Conservation (phyloP, 2,329 filamentous ascomycete species). For the Periconia digitata region DNA sequence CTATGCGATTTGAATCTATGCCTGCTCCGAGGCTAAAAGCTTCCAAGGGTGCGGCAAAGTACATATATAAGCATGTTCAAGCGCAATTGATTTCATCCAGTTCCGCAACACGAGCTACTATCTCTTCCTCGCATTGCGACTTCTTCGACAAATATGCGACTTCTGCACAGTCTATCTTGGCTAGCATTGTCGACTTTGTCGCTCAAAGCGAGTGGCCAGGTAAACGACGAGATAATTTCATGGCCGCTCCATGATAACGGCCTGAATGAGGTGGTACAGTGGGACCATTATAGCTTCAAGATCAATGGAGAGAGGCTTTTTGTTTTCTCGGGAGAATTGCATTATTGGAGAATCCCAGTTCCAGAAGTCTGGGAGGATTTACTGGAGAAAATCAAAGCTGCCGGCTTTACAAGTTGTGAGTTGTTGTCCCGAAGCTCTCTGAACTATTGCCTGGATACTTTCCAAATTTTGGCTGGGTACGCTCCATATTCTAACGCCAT, state of each 20-base stretch:
- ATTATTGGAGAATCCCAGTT: constrained; percentile 56
- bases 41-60: background rate
- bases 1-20: background rate
- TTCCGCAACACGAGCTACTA: too few relatives aligned
- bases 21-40: background rate
- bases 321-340: constrained; percentile 57
- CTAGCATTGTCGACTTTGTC: constrained; percentile 20
- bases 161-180: constrained; percentile 22
- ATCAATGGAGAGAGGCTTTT: constrained; percentile 55
- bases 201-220: constrained; percentile 18
- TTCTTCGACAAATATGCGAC: constrained; percentile 27
- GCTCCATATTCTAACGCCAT: constrained; percentile 1
- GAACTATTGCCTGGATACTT: too few relatives aligned
- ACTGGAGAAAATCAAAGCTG: constrained; percentile 56
- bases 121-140: too few relatives aligned
- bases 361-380: constrained; percentile 55
- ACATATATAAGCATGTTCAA: background rate
- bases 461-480: too few relatives aligned
- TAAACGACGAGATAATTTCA: constrained; percentile 23
- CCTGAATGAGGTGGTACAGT: constrained; percentile 52
- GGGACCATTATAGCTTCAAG: constrained; percentile 58
- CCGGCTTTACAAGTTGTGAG: constrained; percentile 49
- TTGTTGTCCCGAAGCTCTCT: too few relatives aligned
- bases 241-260: constrained; percentile 55
- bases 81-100: too few relatives aligned